Evolutionary conservation across 2,329 filamentous ascomycete species (phyloP).

Genomic region (Calonectria pteridis): DNA sequence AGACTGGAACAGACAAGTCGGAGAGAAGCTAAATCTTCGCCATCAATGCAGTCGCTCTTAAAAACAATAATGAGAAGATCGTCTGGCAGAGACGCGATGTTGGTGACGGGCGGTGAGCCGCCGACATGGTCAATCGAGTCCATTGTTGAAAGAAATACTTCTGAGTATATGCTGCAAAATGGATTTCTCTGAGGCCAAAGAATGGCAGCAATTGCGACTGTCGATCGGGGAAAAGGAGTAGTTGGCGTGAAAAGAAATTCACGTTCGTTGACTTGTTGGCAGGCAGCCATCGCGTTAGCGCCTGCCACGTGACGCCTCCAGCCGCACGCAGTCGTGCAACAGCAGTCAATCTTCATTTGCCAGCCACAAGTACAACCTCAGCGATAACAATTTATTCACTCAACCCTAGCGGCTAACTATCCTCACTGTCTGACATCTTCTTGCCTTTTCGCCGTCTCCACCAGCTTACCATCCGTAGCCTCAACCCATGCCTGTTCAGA

Average conservation of each 20-base stretch:
- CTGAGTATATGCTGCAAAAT: fast-evolving
- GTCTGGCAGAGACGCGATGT: neutral
- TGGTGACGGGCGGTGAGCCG: neutral
- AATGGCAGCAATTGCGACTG: neutral
- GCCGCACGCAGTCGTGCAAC: no score
- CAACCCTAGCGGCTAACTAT: neutral
- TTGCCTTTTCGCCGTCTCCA: neutral
- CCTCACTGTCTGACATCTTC: neutral
- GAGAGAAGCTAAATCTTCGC: neutral
- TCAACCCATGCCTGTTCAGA: neutral
- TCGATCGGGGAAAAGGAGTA: neutral
- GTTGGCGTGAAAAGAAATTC: neutral
- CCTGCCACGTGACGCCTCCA: neutral
- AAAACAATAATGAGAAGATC: neutral
- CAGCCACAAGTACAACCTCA: neutral
- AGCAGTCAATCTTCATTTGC: neutral
- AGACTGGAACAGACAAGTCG: neutral
- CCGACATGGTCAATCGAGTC: neutral
- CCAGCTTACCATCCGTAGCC: neutral
- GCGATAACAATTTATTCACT: neutral
- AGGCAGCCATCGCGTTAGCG: neutral
- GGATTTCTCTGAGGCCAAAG: fast-evolving
- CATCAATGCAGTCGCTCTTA: neutral
- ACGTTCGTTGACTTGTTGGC: neutral
- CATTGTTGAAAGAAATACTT: neutral